These are phyloP conservation scores for Silene coronaria DNA, from an alignment of 179 eudicot species.

Conservation along the genomic window DNA sequence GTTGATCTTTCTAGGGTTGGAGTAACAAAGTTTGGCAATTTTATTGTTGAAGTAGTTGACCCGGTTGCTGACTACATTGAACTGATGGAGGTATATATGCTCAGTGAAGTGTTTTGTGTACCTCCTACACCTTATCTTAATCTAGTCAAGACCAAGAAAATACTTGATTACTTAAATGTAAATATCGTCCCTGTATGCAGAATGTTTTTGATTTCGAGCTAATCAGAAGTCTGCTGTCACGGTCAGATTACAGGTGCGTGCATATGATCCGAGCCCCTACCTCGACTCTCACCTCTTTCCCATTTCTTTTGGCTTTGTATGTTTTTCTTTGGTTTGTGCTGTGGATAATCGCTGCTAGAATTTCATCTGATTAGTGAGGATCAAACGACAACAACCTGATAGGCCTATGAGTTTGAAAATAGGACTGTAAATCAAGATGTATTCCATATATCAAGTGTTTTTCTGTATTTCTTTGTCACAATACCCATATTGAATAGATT, in stretches of 20 bases:
- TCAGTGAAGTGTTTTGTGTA: slow-evolving; percentile 7
- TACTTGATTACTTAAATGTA: background rate
- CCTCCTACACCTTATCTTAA: background rate
- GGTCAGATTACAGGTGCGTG: slow-evolving; percentile 75
- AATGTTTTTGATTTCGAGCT: slow-evolving; percentile 90
- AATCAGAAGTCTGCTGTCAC: slow-evolving; percentile 65
- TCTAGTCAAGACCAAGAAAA: background rate
- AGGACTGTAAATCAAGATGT: background rate
- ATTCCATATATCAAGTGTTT: background rate
- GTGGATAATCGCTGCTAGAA: background rate
- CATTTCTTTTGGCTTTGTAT: background rate
- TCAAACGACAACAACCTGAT: background rate
- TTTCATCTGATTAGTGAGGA: background rate
- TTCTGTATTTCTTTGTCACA: background rate
- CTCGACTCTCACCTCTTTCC: background rate
- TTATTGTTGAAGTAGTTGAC: slow-evolving; percentile 86
- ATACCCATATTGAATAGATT: background rate
- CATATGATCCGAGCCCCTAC: background rate
- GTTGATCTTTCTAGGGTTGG: slow-evolving; percentile 74
- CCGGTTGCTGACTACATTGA: slow-evolving; percentile 92
- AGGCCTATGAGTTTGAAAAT: background rate
- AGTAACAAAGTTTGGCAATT: slow-evolving; percentile 59
- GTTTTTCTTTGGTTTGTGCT: background rate
- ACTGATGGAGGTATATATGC: slow-evolving; percentile 70
- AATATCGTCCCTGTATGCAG: slow-evolving; percentile 31